Conservation (phyloP, 2,329 filamentous ascomycete genomes). For the Xylaria sp. region DNA sequence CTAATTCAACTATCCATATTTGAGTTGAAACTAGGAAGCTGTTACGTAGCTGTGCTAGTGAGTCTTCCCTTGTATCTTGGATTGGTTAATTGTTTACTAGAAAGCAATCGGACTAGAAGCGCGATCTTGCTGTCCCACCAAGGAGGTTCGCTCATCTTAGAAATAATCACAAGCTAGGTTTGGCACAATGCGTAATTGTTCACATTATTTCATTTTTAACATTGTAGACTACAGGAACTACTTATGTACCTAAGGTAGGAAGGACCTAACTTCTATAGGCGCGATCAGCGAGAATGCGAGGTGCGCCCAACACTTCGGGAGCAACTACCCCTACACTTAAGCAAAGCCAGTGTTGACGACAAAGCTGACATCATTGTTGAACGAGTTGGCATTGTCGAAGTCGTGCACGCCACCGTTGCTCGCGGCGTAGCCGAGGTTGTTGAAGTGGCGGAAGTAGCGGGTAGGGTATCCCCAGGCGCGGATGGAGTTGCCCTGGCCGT, state of each 20-base stretch:
- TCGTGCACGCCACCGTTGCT: constrained; percentile 51
- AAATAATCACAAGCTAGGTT: not conserved
- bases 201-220: not conserved
- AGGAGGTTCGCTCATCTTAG: not conserved
- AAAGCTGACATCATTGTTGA: constrained; percentile 66
- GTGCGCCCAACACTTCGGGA: not conserved
- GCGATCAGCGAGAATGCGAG: not conserved
- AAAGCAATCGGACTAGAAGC: not conserved
- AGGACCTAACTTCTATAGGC: not conserved
- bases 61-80: too few species aligned
- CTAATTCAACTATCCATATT: too few species aligned
- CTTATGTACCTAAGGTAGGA: not conserved
- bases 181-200: not conserved
- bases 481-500: constrained; percentile 60
- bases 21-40: too few species aligned
- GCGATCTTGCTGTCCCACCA: not conserved
- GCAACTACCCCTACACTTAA: not conserved
- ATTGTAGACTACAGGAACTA: not conserved
- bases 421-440: constrained; percentile 50
- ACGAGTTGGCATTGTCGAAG: constrained; percentile 61
- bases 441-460: constrained; percentile 66
- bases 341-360: constrained; percentile 57
- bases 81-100: too few species aligned
- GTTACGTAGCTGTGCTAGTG: too few species aligned
- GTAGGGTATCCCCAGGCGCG: constrained; percentile 70